Conservation (phyloP, 768 basidiomycete genomes). For the Kondoa malvinella region DNA sequence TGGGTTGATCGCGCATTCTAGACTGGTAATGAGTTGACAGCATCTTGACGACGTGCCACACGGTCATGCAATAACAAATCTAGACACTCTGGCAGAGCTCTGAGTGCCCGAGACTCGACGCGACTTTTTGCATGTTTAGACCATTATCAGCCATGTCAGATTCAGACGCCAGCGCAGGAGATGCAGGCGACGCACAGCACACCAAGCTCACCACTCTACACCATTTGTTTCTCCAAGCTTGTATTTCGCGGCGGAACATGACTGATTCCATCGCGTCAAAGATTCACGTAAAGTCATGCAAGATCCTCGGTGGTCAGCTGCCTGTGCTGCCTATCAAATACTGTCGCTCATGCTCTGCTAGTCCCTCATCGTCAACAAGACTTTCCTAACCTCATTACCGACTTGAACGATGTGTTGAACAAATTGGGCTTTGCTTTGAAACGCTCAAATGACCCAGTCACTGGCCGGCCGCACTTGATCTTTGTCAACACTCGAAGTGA, state of each 20-base stretch:
- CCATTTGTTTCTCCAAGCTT: conserved; percentile 2
- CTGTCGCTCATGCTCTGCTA: not conserved
- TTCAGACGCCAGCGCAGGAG: not conserved
- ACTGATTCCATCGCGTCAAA: not conserved
- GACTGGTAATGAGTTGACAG: no score
- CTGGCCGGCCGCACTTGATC: conserved; percentile 10
- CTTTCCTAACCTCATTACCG: conserved; percentile 5
- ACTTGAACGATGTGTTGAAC: conserved; percentile 10
- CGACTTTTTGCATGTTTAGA: not conserved
- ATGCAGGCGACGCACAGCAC: not conserved
- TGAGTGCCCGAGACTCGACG: not conserved
- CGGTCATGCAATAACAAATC: not conserved
- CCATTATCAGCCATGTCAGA: not conserved
- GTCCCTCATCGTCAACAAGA: not conserved
- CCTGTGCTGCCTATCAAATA: not conserved
- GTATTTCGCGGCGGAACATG: not conserved
- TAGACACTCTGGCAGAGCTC: not conserved
- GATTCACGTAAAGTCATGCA: conserved; percentile 1
- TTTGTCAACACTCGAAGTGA: conserved; percentile 14
- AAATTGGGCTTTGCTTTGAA: conserved; percentile 15
- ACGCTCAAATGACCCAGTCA: conserved; percentile 9
- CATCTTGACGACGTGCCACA: no score
- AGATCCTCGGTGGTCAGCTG: not conserved
- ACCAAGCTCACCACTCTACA: not conserved
- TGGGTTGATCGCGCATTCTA: no score